Percentiles rank a stretch among this genome's conserved stretches.
These are phyloP conservation scores for Myxozyma neglecta DNA, from an alignment of 805 yeast species.

Conservation along the genomic window DNA sequence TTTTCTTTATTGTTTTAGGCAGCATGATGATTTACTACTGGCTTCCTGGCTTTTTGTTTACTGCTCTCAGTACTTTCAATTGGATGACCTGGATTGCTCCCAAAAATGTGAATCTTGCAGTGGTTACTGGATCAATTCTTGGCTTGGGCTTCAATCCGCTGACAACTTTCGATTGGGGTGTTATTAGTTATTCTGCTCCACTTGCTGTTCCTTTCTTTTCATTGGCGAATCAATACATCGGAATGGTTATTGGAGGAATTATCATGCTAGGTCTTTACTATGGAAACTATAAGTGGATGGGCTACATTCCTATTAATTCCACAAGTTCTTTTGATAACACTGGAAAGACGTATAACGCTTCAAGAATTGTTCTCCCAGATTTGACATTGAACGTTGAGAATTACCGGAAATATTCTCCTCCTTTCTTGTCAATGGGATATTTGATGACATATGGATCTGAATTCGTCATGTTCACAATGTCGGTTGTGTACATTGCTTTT, in stretches of 20 bases:
- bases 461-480: slow-evolving; percentile 54
- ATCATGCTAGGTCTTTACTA: slow-evolving; percentile 53
- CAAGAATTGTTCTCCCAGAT: slow-evolving; percentile 46
- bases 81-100: slow-evolving; percentile 69
- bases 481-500: slow-evolving; percentile 49
- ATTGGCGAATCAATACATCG: slow-evolving; percentile 47
- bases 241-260: slow-evolving; percentile 51
- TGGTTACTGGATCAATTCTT: slow-evolving; percentile 61
- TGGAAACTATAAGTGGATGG: slow-evolving; percentile 55
- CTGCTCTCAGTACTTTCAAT: slow-evolving; percentile 57
- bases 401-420: slow-evolving; percentile 61
- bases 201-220: slow-evolving; percentile 21
- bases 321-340: slow-evolving; percentile 51
- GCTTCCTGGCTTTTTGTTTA: slow-evolving; percentile 62
- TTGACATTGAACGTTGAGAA: slow-evolving; percentile 47
- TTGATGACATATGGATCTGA: slow-evolving; percentile 54
- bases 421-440: slow-evolving; percentile 53
- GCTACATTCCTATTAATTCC: slow-evolving; percentile 56
- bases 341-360: slow-evolving; percentile 52
- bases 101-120: slow-evolving; percentile 57
- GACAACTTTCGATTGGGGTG: slow-evolving; percentile 68
- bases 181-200: slow-evolving; percentile 37
- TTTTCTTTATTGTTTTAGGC: slow-evolving; percentile 48
- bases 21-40: slow-evolving; percentile 50
- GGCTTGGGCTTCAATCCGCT: slow-evolving; percentile 69